Evolutionary conservation across 768 basidiomycete genomes (phyloP), one percentile per base, ranked within the genome.

Genomic region (Leccinellum rugosiceps): DNA sequence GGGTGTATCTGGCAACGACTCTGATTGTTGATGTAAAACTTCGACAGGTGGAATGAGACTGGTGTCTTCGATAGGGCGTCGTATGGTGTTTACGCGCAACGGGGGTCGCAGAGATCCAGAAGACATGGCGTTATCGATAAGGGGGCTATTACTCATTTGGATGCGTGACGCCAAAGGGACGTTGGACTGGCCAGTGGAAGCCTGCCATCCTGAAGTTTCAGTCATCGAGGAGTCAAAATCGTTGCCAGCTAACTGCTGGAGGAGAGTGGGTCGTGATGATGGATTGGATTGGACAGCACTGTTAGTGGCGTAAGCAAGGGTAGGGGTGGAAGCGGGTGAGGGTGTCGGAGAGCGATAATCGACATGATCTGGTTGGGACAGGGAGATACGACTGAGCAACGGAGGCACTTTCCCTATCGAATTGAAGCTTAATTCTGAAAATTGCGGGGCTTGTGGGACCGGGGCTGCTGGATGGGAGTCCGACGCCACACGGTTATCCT

Each of bases 321-420:
- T 58, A 43, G 60, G 52, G 4, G 53, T 53, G 34, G 64, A 52
- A 6, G 38, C 44, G 3, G 66, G 61, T 0, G 65, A 62, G 6
- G 71, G 69, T 5, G 74, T 61, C 7, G 67, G 63, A 0, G 71
- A 69, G 53, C 65, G 68, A 52, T 75, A 73, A 5, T 53, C 48
- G 2, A 21, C 35, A 6, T 60, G 47, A 44, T 69, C 68, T 23
- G 72, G 64, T 44, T 72, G 65, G 3, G 72, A 65, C 38, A 67
- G 65, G 31, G 79, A 76, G 34, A 86, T 72, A 23, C 85, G 81
- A 58, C 74, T 77, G 26, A 86, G 74, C 19, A 87, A 71, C 14
- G 74, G 70, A 0, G 84, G 83, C 57, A 73, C 69, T 63, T 81
- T 77, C 28, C 85, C 85, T 41, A 87, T 87, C 4, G 69, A 77